Evolutionary conservation across 768 basidiomycete genomes (phyloP), one percentile per base, ranked within the genome.

Genomic region (Boletus reticulatus): DNA sequence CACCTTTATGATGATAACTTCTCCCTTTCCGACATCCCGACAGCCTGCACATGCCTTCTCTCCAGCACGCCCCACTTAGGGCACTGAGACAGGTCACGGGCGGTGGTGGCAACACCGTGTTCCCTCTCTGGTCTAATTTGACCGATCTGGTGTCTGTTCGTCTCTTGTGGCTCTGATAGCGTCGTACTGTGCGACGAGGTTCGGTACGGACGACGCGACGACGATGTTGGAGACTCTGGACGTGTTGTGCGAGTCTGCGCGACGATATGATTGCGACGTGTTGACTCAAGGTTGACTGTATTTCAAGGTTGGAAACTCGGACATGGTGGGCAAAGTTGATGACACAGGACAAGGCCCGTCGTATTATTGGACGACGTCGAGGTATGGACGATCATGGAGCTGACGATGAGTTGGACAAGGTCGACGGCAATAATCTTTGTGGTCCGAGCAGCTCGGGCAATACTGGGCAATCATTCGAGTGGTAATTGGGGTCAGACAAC

Each of bases 21-120:
- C 29, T 22, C 32, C 17, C 4, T 11, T 52, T 19, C 29, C 20
- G 1, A n/a, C 8, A 6, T 24, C 11, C 10, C 24, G n/a, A 37
- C 24, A 62, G 55, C 60, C 55, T 39, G 48, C 43, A 50, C 19
- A 48, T 38, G 6, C 57, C 43, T 51, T 37, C 13, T 63, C 62
- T 60, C 62, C 39, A 60, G 61, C 22, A 46, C 46, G 57, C 62
- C 62, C 62, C 52, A 59, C 52, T 38, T 37, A 51, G 57, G 62
- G 62, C 52, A 52, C 62, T 39, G 61, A 60, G 57, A 38, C 32
- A 39, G 50, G 50, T 60, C 12, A 31, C 17, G 4, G 48, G 62
- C 43, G 29, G 50, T 49, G 57, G 52, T 48, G 57, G 52, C 31
- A 20, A 39, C 2, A 5, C 1, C 22, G 4, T 32, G 24, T 52